These are phyloP conservation scores for Epichloe brachyelytri DNA, from an alignment of 2,329 filamentous ascomycete genomes.

Conservation along the genomic window DNA sequence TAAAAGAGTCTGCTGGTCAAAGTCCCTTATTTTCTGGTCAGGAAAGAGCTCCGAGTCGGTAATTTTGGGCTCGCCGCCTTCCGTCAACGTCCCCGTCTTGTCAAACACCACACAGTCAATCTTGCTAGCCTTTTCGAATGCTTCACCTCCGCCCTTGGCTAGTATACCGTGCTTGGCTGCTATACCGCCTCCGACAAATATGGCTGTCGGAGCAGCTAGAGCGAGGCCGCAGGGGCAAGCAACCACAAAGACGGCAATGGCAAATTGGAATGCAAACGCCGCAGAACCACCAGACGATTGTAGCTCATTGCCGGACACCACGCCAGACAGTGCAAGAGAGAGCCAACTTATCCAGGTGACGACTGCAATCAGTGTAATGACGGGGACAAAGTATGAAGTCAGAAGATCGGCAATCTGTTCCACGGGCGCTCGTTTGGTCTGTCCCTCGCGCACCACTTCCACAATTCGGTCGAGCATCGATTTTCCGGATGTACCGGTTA, in stretches of 20 bases:
- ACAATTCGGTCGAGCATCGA: conserved; percentile 77
- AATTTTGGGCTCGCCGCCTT: conserved; percentile 58
- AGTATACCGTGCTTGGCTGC: conserved; percentile 71
- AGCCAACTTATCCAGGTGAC: conserved; percentile 63
- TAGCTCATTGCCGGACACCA: conserved; percentile 43
- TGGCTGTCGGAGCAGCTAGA: conserved; percentile 72
- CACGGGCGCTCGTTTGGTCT: conserved; percentile 62
- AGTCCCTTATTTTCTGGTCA: conserved; percentile 11
- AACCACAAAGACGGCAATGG: conserved; percentile 77
- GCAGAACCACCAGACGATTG: conserved; percentile 51
- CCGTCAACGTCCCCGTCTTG: conserved; percentile 75
- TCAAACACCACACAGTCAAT: conserved; percentile 75
- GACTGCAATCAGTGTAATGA: conserved; percentile 56
- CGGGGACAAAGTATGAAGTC: conserved; percentile 66
- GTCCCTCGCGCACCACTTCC: conserved; percentile 62
- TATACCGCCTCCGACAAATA: conserved; percentile 71
- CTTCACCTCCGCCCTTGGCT: conserved; percentile 73
- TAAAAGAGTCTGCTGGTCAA: conserved; percentile 25
- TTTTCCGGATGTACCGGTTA: conserved; percentile 51
- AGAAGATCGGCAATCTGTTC: conserved; percentile 61
- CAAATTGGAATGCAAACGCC: conserved; percentile 66
- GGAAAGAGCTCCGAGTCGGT: conserved; percentile 38
- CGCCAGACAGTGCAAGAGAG: conserved; percentile 43
- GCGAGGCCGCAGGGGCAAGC: conserved; percentile 77
- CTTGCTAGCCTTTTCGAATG: conserved; percentile 71